Conservation (phyloP, 306 rosid genomes). For the Senna siamea region DNA sequence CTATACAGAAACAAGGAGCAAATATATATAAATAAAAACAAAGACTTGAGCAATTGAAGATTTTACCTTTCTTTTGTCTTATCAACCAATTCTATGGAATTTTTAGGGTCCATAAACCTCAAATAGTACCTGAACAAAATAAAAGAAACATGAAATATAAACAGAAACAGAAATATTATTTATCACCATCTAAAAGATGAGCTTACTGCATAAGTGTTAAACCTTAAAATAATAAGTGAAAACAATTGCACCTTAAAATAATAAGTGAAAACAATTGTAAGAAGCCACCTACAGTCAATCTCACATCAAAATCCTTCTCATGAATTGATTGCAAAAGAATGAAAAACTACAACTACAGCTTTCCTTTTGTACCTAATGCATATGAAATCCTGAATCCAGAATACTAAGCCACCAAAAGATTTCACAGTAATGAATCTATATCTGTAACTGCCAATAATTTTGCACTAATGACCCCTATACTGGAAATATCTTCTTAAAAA, state of each 20-base stretch:
- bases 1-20: slow-evolving; percentile 14
- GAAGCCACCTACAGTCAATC: background rate
- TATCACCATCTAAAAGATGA: background rate
- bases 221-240: too few relatives aligned
- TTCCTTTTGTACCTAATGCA: slow-evolving; percentile 27
- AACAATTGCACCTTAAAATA: too few relatives aligned
- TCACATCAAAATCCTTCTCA: slow-evolving; percentile 12
- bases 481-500: background rate
- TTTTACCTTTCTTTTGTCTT: slow-evolving; percentile 74
- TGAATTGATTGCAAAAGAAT: background rate
- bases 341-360: background rate
- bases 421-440: slow-evolving; percentile 7
- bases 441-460: slow-evolving; percentile 4
- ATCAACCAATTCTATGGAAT: slow-evolving; percentile 74
- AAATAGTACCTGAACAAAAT: slow-evolving; percentile 79
- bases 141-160: slow-evolving; percentile 35
- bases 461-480: background rate
- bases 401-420: slow-evolving; percentile 25
- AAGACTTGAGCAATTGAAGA: slow-evolving; percentile 26
- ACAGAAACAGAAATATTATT: slow-evolving; percentile 10
- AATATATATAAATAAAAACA: slow-evolving; percentile 24
- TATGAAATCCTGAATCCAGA: slow-evolving; percentile 32
- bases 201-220: background rate
- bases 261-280: background rate
- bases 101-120: slow-evolving; percentile 95